A percentile compares a stretch with the other conserved stretches of the same genome.
Conservation (phyloP, 768 basidiomycete genomes). For the Termitomyces titanicus region DNA sequence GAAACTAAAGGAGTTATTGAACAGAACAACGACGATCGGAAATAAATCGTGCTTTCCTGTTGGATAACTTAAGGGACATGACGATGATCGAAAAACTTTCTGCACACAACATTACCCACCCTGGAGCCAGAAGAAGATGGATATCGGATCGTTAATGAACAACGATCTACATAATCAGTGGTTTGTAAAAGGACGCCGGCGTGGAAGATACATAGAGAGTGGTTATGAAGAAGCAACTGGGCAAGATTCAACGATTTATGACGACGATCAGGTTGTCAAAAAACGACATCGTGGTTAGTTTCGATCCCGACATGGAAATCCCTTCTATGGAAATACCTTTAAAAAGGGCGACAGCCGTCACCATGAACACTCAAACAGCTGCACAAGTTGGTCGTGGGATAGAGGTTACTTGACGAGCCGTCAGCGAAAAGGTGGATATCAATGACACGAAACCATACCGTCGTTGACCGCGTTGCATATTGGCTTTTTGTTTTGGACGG, state of each 20-base stretch:
- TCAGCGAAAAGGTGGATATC: neutral
- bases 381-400: neutral
- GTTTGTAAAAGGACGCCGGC: too few species aligned
- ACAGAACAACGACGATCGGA: conserved; percentile 7
- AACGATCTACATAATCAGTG: neutral
- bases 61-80: conserved; percentile 6
- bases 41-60: conserved; percentile 9
- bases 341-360: neutral
- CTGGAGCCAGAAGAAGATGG: neutral
- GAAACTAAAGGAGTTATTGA: conserved; percentile 4
- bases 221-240: too few species aligned
- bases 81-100: neutral
- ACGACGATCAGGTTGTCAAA: neutral
- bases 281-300: neutral
- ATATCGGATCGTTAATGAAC: conserved; percentile 7
- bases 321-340: neutral
- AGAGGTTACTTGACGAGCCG: neutral
- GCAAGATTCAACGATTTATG: neutral
- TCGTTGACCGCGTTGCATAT: neutral
- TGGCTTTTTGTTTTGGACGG: too few species aligned
- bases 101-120: conserved; percentile 7
- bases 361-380: neutral
- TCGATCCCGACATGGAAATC: neutral
- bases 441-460: neutral
- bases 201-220: too few species aligned